Evolutionary conservation across 352 stramenopile genomes (phyloP), one percentile per base, ranked within the genome.

Genomic region (Thalassiosira hispida): DNA sequence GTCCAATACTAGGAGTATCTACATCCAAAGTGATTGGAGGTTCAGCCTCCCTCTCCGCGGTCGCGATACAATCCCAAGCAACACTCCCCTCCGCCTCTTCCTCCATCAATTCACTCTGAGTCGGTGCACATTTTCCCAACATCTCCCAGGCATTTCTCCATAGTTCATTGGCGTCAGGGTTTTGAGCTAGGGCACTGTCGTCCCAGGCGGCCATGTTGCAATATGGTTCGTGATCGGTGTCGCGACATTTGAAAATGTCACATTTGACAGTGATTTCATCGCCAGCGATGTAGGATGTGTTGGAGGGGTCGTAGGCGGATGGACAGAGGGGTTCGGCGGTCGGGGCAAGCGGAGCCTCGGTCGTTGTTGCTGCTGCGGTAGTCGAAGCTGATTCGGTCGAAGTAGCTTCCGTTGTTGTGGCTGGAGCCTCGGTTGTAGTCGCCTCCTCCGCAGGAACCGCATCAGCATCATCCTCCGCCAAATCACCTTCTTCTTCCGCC

Each of bases 21-120:
- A n/a, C n/a, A n/a, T n/a, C n/a, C n/a, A n/a, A n/a, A n/a, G n/a
- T n/a, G n/a, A n/a, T n/a, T n/a, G n/a, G n/a, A n/a, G n/a, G n/a
- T n/a, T n/a, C n/a, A n/a, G n/a, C n/a, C n/a, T n/a, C n/a, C n/a
- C n/a, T n/a, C n/a, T n/a, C n/a, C n/a, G n/a, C n/a, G n/a, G n/a
- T n/a, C 5, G 23, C 51, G 31, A 60, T 11, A 40, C 57, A 66
- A 23, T 66, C 42, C 40, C 57, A 66, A 52, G 57, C 20, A 23
- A 12, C 57, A 20, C 18, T 23, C 27, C 23, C 57, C 47, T 66
- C 16, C 25, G 57, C 57, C 33, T 69, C 40, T 69, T 69, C 60
- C 18, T 69, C 60, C 60, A 69, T 69, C 9, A 69, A 53, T 20
- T 69, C 60, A 6, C 16, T 22, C 42, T 69, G 60, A 3, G 60